Conservation (phyloP, 2,329 filamentous ascomycete genomes). For the Salinomyces thailandicus region DNA sequence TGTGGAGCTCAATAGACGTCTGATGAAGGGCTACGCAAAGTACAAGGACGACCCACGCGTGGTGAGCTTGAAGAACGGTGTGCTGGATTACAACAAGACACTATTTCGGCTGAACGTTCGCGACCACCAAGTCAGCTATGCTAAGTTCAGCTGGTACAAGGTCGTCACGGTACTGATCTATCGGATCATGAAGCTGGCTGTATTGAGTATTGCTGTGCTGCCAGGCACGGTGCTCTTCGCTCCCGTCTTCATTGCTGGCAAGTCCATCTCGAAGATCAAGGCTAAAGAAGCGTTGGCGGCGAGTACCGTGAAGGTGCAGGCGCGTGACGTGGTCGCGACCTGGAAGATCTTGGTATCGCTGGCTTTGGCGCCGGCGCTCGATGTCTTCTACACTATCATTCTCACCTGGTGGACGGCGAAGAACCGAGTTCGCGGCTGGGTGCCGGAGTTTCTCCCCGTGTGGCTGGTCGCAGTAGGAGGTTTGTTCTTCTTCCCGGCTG, state of each 20-base stretch:
- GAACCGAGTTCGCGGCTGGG: constrained; percentile 71
- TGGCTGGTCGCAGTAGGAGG: constrained; percentile 66
- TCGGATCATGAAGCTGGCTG: constrained; percentile 62
- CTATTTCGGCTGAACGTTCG: constrained; percentile 76
- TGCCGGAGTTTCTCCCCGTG: constrained; percentile 69
- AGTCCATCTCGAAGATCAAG: constrained; percentile 71
- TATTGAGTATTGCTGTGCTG: constrained; percentile 70
- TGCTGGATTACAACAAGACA: constrained; percentile 77
- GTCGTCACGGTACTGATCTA: constrained; percentile 71
- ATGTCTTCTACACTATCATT: constrained; percentile 67
- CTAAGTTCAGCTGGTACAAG: constrained; percentile 65
- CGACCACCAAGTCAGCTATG: constrained; percentile 91
- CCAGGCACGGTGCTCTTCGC: constrained; percentile 81
- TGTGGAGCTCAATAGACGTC: constrained; percentile 82
- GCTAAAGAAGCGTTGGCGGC: constrained; percentile 73
- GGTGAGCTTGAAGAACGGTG: constrained; percentile 59
- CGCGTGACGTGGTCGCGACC: constrained; percentile 80
- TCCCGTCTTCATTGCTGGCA: constrained; percentile 76
- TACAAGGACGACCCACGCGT: constrained; percentile 89
- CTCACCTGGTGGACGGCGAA: constrained; percentile 68
- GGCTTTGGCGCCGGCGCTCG: constrained; percentile 69
- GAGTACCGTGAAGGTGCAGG: constrained; percentile 80
- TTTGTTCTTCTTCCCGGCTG: constrained; percentile 69
- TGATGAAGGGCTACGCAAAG: constrained; percentile 82
- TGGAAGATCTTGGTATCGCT: constrained; percentile 90